Evolutionary conservation across 164 flowering plant genomes (phyloP).

Genomic region (Vitis rotundifolia): DNA sequence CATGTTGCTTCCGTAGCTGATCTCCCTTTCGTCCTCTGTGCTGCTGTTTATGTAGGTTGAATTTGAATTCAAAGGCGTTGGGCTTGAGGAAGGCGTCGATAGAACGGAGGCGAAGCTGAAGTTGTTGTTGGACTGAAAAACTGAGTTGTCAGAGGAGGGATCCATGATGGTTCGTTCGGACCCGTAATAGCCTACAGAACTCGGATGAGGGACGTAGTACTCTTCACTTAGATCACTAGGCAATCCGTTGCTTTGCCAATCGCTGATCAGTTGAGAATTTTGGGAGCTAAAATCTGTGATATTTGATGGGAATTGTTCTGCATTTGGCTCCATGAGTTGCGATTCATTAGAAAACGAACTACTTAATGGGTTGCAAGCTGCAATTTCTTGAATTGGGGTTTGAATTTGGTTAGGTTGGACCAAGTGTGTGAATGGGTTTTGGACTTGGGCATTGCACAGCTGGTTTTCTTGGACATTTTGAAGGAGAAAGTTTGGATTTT

Average conservation of each 20-base stretch:
- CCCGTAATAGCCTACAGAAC: slow-evolving; percentile 10
- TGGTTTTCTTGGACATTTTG: slow-evolving; percentile 36
- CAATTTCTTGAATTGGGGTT: slow-evolving; percentile 12
- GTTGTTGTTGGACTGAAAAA: slow-evolving; percentile 26
- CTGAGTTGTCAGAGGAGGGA: slow-evolving; percentile 23
- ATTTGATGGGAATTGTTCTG: slow-evolving; percentile 26
- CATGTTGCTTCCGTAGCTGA: slow-evolving; percentile 54
- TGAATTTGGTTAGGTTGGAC: slow-evolving; percentile 6
- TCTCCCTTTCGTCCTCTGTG: slow-evolving; percentile 53
- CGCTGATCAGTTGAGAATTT: slow-evolving; percentile 15
- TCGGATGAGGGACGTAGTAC: slow-evolving; percentile 13
- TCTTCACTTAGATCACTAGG: slow-evolving; percentile 19
- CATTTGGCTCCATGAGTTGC: slow-evolving; percentile 11
- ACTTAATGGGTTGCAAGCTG: slow-evolving; percentile 1
- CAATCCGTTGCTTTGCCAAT: slow-evolving; percentile 37
- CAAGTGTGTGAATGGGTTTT: slow-evolving; percentile 1
- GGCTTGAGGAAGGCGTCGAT: slow-evolving; percentile 63
- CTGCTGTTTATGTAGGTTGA: slow-evolving; percentile 33
- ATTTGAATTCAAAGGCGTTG: slow-evolving; percentile 53
- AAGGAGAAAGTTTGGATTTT: slow-evolving; percentile 21
- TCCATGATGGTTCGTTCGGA: slow-evolving; percentile 22
- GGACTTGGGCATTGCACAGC: slow-evolving; percentile 7
- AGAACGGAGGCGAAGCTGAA: slow-evolving; percentile 39
- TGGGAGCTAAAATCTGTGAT: slow-evolving; percentile 21
- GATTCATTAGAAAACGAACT: slow-evolving; percentile 12